Evolutionary conservation across 2,329 filamentous ascomycete species (phyloP).

Genomic region (Diaporthe eres): DNA sequence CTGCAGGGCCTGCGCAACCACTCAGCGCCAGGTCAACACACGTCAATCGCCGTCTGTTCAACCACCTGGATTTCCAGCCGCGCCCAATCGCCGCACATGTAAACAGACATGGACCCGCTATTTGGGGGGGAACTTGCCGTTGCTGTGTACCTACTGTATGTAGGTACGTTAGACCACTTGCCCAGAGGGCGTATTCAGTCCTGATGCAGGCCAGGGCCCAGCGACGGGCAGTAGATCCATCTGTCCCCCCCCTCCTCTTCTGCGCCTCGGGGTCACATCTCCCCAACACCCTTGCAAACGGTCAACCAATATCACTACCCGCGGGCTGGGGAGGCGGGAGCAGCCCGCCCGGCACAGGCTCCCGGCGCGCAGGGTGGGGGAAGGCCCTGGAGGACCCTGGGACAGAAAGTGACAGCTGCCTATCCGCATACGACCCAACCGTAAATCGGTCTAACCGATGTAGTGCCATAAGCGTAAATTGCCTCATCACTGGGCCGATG

Average conservation of each 20-base stretch:
- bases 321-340: constrained; percentile 29
- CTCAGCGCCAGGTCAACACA: constrained; percentile 38
- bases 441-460: constrained; percentile 40
- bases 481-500: constrained; percentile 20
- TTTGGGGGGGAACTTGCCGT: constrained; percentile 26
- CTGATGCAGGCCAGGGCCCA: background rate
- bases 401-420: constrained; percentile 3
- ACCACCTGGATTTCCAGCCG: constrained; percentile 41
- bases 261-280: constrained; percentile 13
- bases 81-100: constrained; percentile 37
- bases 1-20: constrained; percentile 37
- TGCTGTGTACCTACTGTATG: background rate
- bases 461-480: constrained; percentile 41
- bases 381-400: constrained; percentile 18
- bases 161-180: background rate
- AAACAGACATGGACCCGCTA: constrained; percentile 32
- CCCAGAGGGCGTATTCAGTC: background rate
- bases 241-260: background rate
- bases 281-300: constrained; percentile 10
- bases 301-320: constrained; percentile 20
- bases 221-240: constrained; percentile 5
- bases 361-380: constrained; percentile 19
- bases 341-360: constrained; percentile 15
- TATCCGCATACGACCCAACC: constrained; percentile 2
- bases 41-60: constrained; percentile 41